These are phyloP conservation scores for Haematococcus sp. DNA, from an alignment of 139 green algal species.

Conservation along the genomic window DNA sequence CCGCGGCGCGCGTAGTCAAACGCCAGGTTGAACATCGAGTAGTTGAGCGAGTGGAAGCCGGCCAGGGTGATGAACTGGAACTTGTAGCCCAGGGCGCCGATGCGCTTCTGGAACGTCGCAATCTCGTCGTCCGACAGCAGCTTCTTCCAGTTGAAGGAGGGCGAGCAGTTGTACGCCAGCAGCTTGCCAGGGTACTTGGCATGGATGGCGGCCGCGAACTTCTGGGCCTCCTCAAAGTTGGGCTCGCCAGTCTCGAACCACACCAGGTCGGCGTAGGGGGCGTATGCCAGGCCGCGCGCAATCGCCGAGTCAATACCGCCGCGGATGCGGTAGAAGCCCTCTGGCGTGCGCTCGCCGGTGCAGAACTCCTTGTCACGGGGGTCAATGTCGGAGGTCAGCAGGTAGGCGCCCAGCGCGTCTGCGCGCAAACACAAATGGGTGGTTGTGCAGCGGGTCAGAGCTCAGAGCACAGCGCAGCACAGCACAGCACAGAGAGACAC, in stretches of 20 bases:
- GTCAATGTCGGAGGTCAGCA: slow-evolving; percentile 85
- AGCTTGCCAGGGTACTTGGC: slow-evolving; percentile 83
- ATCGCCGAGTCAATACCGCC: slow-evolving; percentile 78
- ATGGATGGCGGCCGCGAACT: slow-evolving; percentile 73
- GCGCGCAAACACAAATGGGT: not conserved
- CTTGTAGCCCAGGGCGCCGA: slow-evolving; percentile 36
- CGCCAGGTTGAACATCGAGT: slow-evolving; percentile 76
- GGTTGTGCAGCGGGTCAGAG: too few relatives aligned
- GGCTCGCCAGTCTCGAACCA: slow-evolving; percentile 90
- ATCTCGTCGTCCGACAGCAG: slow-evolving; percentile 73
- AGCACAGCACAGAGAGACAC: too few relatives aligned
- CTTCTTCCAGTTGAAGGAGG: slow-evolving; percentile 92
- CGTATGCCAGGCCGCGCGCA: slow-evolving; percentile 80
- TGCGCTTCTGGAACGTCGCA: slow-evolving; percentile 69
- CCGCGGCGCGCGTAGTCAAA: slow-evolving; percentile 61
- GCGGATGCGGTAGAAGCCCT: slow-evolving; percentile 79
- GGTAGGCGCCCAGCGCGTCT: slow-evolving; percentile 61
- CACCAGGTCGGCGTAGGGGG: slow-evolving; percentile 83
- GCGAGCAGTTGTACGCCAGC: slow-evolving; percentile 92
- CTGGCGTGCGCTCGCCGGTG: slow-evolving; percentile 76
- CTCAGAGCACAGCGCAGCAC: too few relatives aligned
- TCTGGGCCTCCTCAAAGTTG: slow-evolving; percentile 67
- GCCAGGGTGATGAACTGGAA: slow-evolving; percentile 81
- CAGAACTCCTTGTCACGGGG: slow-evolving; percentile 76
- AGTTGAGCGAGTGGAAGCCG: slow-evolving; percentile 87